These are phyloP conservation scores for Daucus carota DNA, from an alignment of 129 eudicot genomes.

Conservation along the genomic window DNA sequence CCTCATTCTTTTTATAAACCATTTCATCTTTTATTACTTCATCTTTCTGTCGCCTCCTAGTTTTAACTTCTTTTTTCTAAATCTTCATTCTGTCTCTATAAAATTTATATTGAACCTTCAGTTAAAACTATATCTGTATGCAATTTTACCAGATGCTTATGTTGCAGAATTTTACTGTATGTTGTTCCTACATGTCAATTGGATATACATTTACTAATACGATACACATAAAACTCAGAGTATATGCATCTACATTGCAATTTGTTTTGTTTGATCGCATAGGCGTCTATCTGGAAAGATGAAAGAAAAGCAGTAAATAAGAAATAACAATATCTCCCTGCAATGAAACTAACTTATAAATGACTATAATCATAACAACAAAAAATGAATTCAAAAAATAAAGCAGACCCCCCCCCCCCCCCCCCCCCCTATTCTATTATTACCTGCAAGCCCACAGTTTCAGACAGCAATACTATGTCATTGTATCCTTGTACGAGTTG, in stretches of 20 bases:
- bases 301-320: neutral
- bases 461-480: slow-evolving; percentile 56
- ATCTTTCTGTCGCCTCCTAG: neutral
- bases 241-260: neutral
- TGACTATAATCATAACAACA: neutral
- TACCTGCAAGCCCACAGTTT: slow-evolving; percentile 97
- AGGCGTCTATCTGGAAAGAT: neutral
- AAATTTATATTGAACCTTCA: neutral
- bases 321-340: neutral
- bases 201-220: neutral
- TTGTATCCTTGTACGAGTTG: slow-evolving; percentile 66
- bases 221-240: neutral
- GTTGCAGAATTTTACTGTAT: neutral
- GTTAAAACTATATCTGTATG: too few relatives aligned
- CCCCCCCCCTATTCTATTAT: neutral
- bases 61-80: neutral
- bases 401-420: neutral
- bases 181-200: neutral
- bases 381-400: neutral
- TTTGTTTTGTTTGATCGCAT: neutral
- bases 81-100: neutral
- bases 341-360: neutral
- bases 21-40: neutral
- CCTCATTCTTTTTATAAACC: neutral
- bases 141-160: neutral